Percentiles rank a stretch among this genome's conserved stretches.
These are phyloP conservation scores for Neurospora tetraspora DNA, from an alignment of 495 filamentous ascomycete genomes.

Conservation along the genomic window DNA sequence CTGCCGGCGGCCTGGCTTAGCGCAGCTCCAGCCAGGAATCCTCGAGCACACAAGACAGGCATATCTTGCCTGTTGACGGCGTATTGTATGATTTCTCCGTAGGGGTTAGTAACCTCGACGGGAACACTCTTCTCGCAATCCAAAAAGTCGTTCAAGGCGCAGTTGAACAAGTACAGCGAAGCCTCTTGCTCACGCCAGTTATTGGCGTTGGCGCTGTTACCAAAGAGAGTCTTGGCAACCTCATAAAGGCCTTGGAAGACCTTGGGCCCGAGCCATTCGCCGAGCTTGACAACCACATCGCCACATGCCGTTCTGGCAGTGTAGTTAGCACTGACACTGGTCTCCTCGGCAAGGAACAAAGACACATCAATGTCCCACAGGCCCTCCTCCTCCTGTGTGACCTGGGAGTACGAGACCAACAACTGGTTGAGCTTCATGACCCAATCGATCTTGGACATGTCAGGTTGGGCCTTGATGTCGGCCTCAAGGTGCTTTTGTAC, in stretches of 20 bases:
- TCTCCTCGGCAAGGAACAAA: conserved; percentile 89
- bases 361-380: conserved; percentile 96
- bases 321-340: conserved; percentile 91
- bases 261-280: conserved; percentile 68
- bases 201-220: conserved; percentile 25
- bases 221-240: conserved; percentile 60
- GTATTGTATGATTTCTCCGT: conserved; percentile 67
- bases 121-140: conserved; percentile 61
- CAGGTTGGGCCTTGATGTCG: conserved; percentile 49
- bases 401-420: conserved; percentile 77
- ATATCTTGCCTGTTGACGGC: conserved; percentile 54
- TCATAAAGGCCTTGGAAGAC: conserved; percentile 65
- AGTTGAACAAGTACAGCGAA: conserved; percentile 70
- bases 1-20: conserved; percentile 47
- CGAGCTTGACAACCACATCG: conserved; percentile 84
- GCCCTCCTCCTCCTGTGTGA: conserved; percentile 84
- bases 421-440: conserved; percentile 73
- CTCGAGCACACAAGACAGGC: conserved; percentile 68
- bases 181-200: conserved; percentile 65
- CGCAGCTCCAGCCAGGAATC: conserved; percentile 71
- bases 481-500: conserved; percentile 76
- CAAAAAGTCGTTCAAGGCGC: conserved; percentile 67
- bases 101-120: conserved; percentile 54
- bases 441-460: conserved; percentile 56
- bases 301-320: conserved; percentile 86